Evolutionary conservation across 768 basidiomycete species (phyloP), one percentile per base, ranked within the genome.

Genomic region (Mycena kentingensis): DNA sequence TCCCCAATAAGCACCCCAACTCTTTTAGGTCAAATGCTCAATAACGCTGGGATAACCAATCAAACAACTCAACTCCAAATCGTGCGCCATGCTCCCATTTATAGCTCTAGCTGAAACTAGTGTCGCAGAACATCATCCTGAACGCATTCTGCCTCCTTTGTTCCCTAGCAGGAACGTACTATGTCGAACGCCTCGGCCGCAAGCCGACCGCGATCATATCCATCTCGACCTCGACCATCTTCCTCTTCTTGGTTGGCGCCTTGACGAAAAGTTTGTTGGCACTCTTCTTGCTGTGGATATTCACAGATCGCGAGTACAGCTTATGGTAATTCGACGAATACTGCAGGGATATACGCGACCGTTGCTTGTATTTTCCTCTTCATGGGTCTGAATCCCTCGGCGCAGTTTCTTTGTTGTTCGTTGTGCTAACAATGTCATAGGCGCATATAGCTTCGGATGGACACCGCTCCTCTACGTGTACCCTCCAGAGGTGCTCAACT

Each of bases 281-380:
- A 21, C 11, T 29, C 2, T 22, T 19, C 43, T 38, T 10, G 5
- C 31, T 15, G 7, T 13, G 11, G 34, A 13, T 18, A 21, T 3
- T 24, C 26, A n/a, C 43, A 51, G 36, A 52, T 47, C 15, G 19
- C 16, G 4, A 12, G 4, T 16, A 22, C 18, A 63, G 60, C 49
- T 6, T 63, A 50, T 32, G 60, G 62, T 25, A 63, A 54, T 36
- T 63, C 62, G 36, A 61, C 32, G 24, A 63, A 63, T 47, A 60
- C 28, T 15, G 51, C 60, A 1, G 62, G 62, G n/a, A 59, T 63
- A 18, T 63, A 63, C 22, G 62, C 49, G 4, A 60, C 58, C 7
- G 62, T 63, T 22, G 62, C 60, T 4, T 50, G 54, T 51, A 63
- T 63, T 11, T 63, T 63, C 52, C 51, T 63, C 7, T 63, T 63